Percentiles rank a stretch among this genome's conserved stretches.
phyloP scores from a whole-genome alignment of 805 yeast genomes.

The Saccharomycopsis fermentans region DNA sequence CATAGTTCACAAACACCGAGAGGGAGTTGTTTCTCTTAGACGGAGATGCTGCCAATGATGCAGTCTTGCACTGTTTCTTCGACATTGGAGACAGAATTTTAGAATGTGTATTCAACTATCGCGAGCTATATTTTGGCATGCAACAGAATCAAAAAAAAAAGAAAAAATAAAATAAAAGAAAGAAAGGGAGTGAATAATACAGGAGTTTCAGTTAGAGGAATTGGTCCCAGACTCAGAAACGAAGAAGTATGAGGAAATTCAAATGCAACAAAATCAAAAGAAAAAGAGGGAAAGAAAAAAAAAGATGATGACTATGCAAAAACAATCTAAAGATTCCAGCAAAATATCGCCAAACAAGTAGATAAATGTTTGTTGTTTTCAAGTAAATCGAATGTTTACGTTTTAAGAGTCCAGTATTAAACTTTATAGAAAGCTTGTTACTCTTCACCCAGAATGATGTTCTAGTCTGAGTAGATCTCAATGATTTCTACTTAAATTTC shows the following conservation, averaged over 20 bases:
- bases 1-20: neutral
- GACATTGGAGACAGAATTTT: neutral
- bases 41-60: neutral
- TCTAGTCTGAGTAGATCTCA: neutral
- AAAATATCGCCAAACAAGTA: too few relatives aligned
- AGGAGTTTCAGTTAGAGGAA: too few relatives aligned
- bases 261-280: too few relatives aligned
- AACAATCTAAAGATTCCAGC: too few relatives aligned
- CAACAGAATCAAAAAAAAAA: neutral
- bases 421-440: too few relatives aligned
- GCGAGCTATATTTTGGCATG: neutral
- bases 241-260: neutral
- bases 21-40: neutral
- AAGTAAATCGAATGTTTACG: too few relatives aligned
- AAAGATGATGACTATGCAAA: too few relatives aligned
- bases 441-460: neutral
- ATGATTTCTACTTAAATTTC: neutral
- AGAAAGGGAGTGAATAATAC: too few relatives aligned
- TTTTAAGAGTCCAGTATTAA: too few relatives aligned
- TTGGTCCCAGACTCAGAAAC: too few relatives aligned
- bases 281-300: too few relatives aligned
- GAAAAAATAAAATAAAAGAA: neutral
- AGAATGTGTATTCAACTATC: neutral
- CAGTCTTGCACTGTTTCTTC: neutral
- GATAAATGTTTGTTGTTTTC: too few relatives aligned